Evolutionary conservation across 257 asterid species (phyloP).

Genomic region (Solanum habrochaites): DNA sequence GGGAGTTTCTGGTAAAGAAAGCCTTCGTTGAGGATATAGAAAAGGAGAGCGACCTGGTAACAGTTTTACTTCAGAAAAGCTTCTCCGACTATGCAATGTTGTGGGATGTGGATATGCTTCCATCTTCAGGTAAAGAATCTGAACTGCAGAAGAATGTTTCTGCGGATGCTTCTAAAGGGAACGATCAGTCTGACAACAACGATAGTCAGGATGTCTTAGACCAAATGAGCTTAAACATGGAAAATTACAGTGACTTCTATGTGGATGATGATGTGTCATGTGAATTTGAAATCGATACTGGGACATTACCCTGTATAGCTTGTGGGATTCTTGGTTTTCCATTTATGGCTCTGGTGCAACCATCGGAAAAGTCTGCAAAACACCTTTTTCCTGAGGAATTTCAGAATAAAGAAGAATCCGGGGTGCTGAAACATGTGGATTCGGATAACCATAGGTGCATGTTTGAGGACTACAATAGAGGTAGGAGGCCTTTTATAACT

Average conservation of each 20-base stretch:
- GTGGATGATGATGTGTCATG: conserved; percentile 61
- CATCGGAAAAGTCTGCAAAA: conserved; percentile 45
- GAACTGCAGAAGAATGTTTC: conserved; percentile 27
- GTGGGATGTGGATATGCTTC: conserved; percentile 70
- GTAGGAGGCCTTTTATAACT: conserved; percentile 21
- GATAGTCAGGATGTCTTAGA: conserved; percentile 22
- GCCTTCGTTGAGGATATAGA: conserved; percentile 81
- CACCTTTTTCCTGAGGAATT: conserved; percentile 23
- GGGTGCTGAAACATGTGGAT: conserved; percentile 13
- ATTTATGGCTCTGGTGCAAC: conserved; percentile 87
- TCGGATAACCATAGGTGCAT: conserved; percentile 5
- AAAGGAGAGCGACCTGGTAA: conserved; percentile 52
- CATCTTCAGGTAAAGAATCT: conserved; percentile 53
- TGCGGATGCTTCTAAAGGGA: conserved; percentile 20
- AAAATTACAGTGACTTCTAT: conserved; percentile 40
- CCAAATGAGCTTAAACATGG: conserved; percentile 48
- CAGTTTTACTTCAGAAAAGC: conserved; percentile 48
- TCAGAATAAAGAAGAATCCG: conserved; percentile 5
- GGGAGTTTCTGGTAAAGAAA: conserved; percentile 74
- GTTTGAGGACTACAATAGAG: conserved; percentile 28
- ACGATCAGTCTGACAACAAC: conserved; percentile 20
- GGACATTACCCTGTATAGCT: conserved; percentile 86
- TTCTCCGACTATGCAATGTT: conserved; percentile 45
- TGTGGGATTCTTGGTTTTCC: conserved; percentile 99
- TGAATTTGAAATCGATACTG: conserved; percentile 84